Evolutionary conservation across 2,329 filamentous ascomycete genomes (phyloP).

Genomic region (Hypoxylon sp.): DNA sequence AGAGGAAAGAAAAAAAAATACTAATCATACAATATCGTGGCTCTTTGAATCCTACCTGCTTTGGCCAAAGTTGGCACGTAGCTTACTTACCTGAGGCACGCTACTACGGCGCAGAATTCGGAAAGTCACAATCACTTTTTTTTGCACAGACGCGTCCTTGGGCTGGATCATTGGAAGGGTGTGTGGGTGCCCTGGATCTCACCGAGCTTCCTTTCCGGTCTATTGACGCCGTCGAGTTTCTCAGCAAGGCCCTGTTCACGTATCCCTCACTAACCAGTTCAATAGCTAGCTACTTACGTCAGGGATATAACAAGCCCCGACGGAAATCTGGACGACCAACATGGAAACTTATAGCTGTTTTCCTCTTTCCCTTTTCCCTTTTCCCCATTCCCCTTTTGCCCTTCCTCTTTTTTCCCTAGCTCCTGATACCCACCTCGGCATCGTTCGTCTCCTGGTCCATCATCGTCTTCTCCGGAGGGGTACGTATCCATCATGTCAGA

Average conservation of each 20-base stretch:
- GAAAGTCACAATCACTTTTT: slow-evolving; percentile 43
- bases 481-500: slow-evolving; percentile 43
- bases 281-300: not conserved
- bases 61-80: slow-evolving; percentile 24
- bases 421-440: slow-evolving; percentile 22
- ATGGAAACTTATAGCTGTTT: slow-evolving; percentile 12
- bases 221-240: slow-evolving; percentile 37
- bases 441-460: slow-evolving; percentile 12
- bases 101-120: slow-evolving; percentile 34
- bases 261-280: slow-evolving; percentile 3
- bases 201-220: slow-evolving; percentile 47
- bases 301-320: not conserved
- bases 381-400: not conserved
- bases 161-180: slow-evolving; percentile 30
- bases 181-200: slow-evolving; percentile 40
- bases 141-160: slow-evolving; percentile 37
- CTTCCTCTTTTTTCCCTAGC: not conserved
- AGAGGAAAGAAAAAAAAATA: slow-evolving; percentile 5
- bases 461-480: slow-evolving; percentile 14
- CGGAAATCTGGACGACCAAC: not conserved
- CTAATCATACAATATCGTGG: slow-evolving; percentile 5
- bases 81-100: slow-evolving; percentile 24
- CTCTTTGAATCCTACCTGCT: slow-evolving; percentile 26
- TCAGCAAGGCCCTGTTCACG: slow-evolving; percentile 17
- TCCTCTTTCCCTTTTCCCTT: slow-evolving; percentile 6